Conservation (phyloP, 495 filamentous ascomycete species). For the Xylaria bambusicola region DNA sequence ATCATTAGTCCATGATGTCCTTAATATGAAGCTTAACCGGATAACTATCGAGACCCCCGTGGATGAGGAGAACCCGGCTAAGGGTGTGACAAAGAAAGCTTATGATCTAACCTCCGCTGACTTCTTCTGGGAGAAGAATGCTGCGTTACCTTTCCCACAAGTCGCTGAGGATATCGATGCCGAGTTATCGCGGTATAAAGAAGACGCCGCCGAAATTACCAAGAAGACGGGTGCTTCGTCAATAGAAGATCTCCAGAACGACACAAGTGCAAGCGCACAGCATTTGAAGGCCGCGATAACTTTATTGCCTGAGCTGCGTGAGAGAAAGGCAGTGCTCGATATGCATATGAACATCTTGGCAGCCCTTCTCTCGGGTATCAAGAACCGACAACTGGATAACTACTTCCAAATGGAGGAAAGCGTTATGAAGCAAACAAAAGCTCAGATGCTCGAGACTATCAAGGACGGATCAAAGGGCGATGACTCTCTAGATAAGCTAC, state of each 20-base stretch:
- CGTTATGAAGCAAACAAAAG: slow-evolving; percentile 88
- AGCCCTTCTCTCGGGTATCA: slow-evolving; percentile 81
- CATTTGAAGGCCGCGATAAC: slow-evolving; percentile 97
- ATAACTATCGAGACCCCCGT: slow-evolving; percentile 85
- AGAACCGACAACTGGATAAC: slow-evolving; percentile 91
- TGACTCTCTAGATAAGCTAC: slow-evolving; percentile 82
- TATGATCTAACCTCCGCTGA: slow-evolving; percentile 91
- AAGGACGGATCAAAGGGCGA: slow-evolving; percentile 79
- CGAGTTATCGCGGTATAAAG: slow-evolving; percentile 90
- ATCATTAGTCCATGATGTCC: slow-evolving; percentile 90
- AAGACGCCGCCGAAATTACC: slow-evolving; percentile 92
- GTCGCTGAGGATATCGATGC: slow-evolving; percentile 95
- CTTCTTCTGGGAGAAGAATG: slow-evolving; percentile 97
- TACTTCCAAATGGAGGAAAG: slow-evolving; percentile 96
- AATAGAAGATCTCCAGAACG: slow-evolving; percentile 90
- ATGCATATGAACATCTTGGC: slow-evolving; percentile 99
- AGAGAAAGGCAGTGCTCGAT: slow-evolving; percentile 86
- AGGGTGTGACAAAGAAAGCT: slow-evolving; percentile 72
- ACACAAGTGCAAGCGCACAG: slow-evolving; percentile 82
- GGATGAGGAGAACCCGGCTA: slow-evolving; percentile 73
- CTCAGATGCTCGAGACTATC: slow-evolving; percentile 85
- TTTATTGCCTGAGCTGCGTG: slow-evolving; percentile 84
- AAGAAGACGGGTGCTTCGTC: slow-evolving; percentile 91
- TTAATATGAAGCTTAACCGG: slow-evolving; percentile 92
- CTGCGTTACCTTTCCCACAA: slow-evolving; percentile 90